phyloP scores from a whole-genome alignment of 768 basidiomycete genomes.

The Vishniacozyma victoriae region DNA sequence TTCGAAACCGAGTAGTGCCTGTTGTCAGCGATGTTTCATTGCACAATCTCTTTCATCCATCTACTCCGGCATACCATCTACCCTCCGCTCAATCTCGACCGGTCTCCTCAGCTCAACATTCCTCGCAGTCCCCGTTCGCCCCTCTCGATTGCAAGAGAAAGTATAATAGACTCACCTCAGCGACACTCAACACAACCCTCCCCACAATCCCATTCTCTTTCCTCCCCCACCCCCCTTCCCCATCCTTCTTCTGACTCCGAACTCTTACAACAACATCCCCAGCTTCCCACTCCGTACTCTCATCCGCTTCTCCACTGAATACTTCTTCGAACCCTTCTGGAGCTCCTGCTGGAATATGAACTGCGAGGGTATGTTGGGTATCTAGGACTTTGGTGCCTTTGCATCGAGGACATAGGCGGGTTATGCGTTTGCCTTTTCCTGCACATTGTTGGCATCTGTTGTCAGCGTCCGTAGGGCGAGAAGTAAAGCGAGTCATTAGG shows the following conservation, averaged over 20 bases:
- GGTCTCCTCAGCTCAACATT: slow-evolving; percentile 54
- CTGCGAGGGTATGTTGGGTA: slow-evolving; percentile 71
- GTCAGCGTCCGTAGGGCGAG: no score
- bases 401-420: slow-evolving; percentile 74
- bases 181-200: slow-evolving; percentile 81
- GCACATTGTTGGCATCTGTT: slow-evolving; percentile 62
- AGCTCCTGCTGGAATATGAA: slow-evolving; percentile 80
- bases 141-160: slow-evolving; percentile 51
- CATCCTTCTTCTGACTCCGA: slow-evolving; percentile 63
- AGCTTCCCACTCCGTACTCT: slow-evolving; percentile 90
- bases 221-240: slow-evolving; percentile 67
- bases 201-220: slow-evolving; percentile 89
- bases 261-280: slow-evolving; percentile 88
- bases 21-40: neutral
- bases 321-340: slow-evolving; percentile 89
- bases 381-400: slow-evolving; percentile 73
- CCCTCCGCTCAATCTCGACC: neutral
- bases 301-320: slow-evolving; percentile 95
- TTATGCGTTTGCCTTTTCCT: slow-evolving; percentile 75
- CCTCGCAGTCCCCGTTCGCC: no score
- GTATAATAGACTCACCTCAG: slow-evolving; percentile 60
- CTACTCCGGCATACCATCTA: no score
- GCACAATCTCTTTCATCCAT: no score
- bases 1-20: slow-evolving; percentile 97
- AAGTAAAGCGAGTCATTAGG: no score